A percentile compares a stretch with the other conserved stretches of the same genome.
phyloP scores from a whole-genome alignment of 1,284 basidiomycete genomes.

The Irpex sp. region DNA sequence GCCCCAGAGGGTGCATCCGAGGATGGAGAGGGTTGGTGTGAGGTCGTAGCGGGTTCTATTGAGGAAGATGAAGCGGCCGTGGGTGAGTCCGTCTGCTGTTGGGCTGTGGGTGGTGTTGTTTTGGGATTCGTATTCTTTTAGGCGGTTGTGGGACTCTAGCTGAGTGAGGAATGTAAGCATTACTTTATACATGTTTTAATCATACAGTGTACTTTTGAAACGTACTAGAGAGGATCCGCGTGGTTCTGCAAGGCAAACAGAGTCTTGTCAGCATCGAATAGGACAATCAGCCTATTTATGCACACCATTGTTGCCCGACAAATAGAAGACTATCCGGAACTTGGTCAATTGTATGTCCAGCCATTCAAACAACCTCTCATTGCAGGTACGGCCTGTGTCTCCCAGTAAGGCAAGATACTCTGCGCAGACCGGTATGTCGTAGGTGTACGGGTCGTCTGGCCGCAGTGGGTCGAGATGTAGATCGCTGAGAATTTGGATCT shows the following conservation, averaged over 20 bases:
- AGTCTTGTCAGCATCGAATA: too few species aligned
- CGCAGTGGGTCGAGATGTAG: conserved; percentile 27
- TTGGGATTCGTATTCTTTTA: background rate
- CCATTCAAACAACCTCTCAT: background rate
- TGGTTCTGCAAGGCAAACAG: background rate
- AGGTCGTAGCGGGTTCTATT: conserved; percentile 34
- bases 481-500: conserved; percentile 30
- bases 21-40: conserved; percentile 29
- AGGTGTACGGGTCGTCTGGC: background rate
- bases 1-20: conserved; percentile 41
- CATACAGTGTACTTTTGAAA: too few species aligned
- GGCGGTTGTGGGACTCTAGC: background rate
- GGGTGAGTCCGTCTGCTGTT: background rate
- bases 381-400: background rate
- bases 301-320: background rate
- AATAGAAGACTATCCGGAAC: background rate
- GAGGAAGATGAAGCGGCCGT: conserved; percentile 16
- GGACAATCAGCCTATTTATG: too few species aligned
- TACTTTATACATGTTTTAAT: too few species aligned
- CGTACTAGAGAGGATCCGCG: background rate
- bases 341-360: background rate
- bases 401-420: background rate
- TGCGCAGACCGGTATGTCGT: background rate
- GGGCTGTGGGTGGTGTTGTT: background rate
- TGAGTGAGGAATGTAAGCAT: background rate